Base-by-base conservation (phyloP, 2,329 filamentous ascomycete genomes). In the Pleurostoma richardsiae region DNA sequence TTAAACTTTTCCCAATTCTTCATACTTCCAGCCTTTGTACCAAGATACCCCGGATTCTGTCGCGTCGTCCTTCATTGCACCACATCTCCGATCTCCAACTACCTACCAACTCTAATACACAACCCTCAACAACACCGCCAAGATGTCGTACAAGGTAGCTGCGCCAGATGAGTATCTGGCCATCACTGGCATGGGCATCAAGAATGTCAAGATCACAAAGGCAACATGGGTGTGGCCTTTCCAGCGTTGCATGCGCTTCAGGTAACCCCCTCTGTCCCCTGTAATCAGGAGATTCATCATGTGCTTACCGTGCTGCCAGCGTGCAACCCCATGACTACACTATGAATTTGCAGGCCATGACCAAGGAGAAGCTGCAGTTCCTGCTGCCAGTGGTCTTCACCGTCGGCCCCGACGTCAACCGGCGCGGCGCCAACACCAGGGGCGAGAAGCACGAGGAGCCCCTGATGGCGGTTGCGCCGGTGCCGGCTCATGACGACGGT, bases 331-430 rank as follows among this genome's bases (percentile, higher is more conserved):
- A 88, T 60, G 89, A 95, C 67, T 92, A 94, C 66, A 81, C 79
- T 49, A 88, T 95, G 76, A 83, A 83, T 47, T 72, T 95, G 2
- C 87, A 91, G 61, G 89, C 89, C 47, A 95, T 95, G 89, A 95
- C 89, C 19, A 82, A 85, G 57, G 90, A 95, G 70, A 95, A 95
- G 65, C 76, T 94, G 3, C 86, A 91, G 53, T 91, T 94, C 62
- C 76, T 83, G 4, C 77, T 94, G 0, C 89, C 88, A 3, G 88
- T 90, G 8, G 87, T 94, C 52, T 94, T 94, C 68, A 94, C 89
- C 36, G 85, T 94, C 49, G 89, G 89, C 10, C 89, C 90, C 0
- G 82, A 90, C 52, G 82, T 92, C 52, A 83, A 85, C 52, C 67
- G 71, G 39, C 71, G 77, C 29, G 77, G 76, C 7, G 71, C 69